Evolutionary conservation across 2,329 filamentous ascomycete genomes (phyloP), one percentile per base, ranked within the genome.

Genomic region (Nannizziopsis barbatae): DNA sequence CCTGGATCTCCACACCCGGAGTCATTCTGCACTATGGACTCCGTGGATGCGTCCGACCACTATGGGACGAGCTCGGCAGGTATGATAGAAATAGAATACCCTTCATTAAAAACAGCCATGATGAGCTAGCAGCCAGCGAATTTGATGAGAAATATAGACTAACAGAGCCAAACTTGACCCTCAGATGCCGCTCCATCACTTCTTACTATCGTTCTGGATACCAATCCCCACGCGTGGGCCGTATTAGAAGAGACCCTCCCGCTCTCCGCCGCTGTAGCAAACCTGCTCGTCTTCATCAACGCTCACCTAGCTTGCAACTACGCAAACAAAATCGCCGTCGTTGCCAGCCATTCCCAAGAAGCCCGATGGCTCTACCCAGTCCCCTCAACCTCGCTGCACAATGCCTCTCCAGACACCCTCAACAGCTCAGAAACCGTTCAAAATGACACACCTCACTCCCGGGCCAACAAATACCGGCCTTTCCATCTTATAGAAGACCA

Each of bases 261-360:
- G 22, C 77, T 98, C 52, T 85, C 85, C 43, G 83, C 84, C 60
- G 87, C 87, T 52, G 74, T 98, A 52, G 86, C 90, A 53, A 84
- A 90, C 68, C 77, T 96, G 54, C 82, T 96, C 60, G 83, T 98
- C 71, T 96, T 95, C 70, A 82, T 95, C 70, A 96, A 98, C 66
- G 87, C 90, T 48, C 93, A 98, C 63, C 77, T 98, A 30, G 88
- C 92, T 56, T 89, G 90, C 63, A 93, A 89, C 67, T 90, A 92
- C 65, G 80, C 85, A 47, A 96, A 96, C 68, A 85, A 90, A 65
- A 86, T 96, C 42, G 88, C 89, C 52, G 78, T 98, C 12, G 79
- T 98, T 53, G 92, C 90, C 31, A 87, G 87, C 7, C 92, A 98
- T 64, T 82, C 81, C 56, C 83, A 92, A 61, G 81, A 84, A 54